A percentile compares a stretch with the other conserved stretches of the same genome.
phyloP scores from a whole-genome alignment of 108 stramenopile genomes.

The Asterionellopsis glacialis region DNA sequence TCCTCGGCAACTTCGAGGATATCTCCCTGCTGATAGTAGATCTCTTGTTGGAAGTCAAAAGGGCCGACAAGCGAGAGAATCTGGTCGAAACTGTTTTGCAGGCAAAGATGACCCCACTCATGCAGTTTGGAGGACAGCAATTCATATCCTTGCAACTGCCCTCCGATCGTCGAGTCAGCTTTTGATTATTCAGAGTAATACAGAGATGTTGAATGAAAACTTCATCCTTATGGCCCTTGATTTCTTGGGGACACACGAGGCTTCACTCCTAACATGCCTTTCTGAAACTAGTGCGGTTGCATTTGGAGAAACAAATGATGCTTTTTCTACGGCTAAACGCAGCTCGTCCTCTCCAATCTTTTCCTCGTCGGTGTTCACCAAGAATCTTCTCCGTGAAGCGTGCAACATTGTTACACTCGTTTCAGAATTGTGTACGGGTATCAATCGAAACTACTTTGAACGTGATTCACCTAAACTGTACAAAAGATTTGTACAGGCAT shows the following conservation, averaged over 20 bases:
- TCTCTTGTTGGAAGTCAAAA: background rate
- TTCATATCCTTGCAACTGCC: slow-evolving; percentile 19
- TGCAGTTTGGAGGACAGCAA: slow-evolving; percentile 29
- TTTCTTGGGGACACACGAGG: slow-evolving; percentile 18
- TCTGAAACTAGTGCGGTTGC: background rate
- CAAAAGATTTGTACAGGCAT: slow-evolving; percentile 10
- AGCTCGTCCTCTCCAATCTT: no score
- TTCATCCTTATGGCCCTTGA: slow-evolving; percentile 19
- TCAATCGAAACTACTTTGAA: slow-evolving; percentile 9
- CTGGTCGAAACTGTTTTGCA: slow-evolving; percentile 1
- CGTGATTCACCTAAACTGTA: slow-evolving; percentile 9
- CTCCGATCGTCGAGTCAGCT: slow-evolving; percentile 2
- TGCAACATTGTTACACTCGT: slow-evolving; percentile 17
- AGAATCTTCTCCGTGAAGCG: slow-evolving; percentile 20
- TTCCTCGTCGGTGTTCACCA: background rate
- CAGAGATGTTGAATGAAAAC: background rate
- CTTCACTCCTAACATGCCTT: slow-evolving; percentile 10
- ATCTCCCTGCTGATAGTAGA: background rate
- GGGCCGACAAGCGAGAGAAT: background rate
- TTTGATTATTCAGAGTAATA: slow-evolving; percentile 7
- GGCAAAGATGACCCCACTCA: slow-evolving; percentile 23
- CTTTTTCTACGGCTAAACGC: background rate
- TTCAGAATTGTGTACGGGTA: slow-evolving; percentile 19
- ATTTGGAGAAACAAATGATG: background rate
- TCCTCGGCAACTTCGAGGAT: background rate